Base-by-base conservation (phyloP, 2,329 filamentous ascomycete species). In the Hypoxylon sp. region DNA sequence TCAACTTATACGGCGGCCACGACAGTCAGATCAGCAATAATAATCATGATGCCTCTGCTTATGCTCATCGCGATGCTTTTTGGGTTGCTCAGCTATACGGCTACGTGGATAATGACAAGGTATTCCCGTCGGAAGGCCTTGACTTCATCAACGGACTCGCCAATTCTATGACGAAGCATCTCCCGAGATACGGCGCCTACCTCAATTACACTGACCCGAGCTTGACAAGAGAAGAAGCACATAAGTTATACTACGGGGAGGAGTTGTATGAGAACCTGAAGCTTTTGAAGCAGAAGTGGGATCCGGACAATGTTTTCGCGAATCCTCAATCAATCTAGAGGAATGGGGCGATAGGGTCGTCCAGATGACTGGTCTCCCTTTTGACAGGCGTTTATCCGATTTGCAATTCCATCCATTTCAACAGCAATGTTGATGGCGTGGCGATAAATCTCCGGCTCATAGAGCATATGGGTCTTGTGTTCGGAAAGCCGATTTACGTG, bases 1-100 rank as follows among this genome's bases (percentile, higher is more conserved):
- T 74, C 9, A 76, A 80, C 57, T 70, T 81, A 6, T 80, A 78
- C 48, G 80, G 80, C 11, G 80, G 80, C 3, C 48, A 59, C 5
- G 74, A 76, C 47, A 80, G 78, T 51, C 73, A 73, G 54, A 80
- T 81, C 66, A 74, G 51, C 55, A 53, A 22, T 6, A 70, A 67
- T 46, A 60, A 61, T 14, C 5, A 17, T 1, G 17, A 51, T 13
- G 66, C 59, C 61, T 69, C 71, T 2, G 73, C 77, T 4, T 81
- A 77, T 60, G 69, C 66, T 5, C 74, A 77, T 52, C 76, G 79
- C 9, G 63, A 78, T 61, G 68, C 75, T 31, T 68, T 78, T 19
- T 81, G 78, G 75, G 75, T 78, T 14, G 72, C 73, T 17, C 80
- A 81, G 59, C 62, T 80, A 33, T 73, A 77, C 37, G 75, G 71